Conservation (phyloP, 257 asterid genomes). For the Lithospermum erythrorhizon region DNA sequence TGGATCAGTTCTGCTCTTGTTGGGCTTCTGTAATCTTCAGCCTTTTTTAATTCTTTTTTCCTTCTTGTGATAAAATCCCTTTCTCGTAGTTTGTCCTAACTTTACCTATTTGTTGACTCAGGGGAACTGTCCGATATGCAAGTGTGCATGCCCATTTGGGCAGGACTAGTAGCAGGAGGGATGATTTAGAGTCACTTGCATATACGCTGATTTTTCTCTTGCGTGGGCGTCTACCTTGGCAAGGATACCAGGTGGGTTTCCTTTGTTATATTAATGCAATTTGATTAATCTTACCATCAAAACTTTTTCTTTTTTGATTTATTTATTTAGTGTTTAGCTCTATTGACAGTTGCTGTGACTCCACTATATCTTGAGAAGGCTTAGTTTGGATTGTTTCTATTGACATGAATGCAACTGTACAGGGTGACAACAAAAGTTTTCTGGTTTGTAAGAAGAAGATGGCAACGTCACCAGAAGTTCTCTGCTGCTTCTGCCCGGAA, state of each 20-base stretch:
- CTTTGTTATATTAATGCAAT: neutral
- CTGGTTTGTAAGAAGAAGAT: conserved; percentile 85
- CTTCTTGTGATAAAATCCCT: conserved; percentile 1
- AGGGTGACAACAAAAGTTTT: conserved; percentile 87
- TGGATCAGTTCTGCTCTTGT: too few species aligned
- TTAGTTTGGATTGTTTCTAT: neutral
- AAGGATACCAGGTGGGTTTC: conserved; percentile 47
- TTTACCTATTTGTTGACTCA: conserved; percentile 13
- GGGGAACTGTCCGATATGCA: conserved; percentile 74
- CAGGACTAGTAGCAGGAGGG: conserved; percentile 66
- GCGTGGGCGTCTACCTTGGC: conserved; percentile 67
- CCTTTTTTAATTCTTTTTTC: neutral
- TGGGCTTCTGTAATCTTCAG: conserved; percentile 2
- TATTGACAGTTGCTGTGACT: neutral
- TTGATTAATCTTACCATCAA: neutral
- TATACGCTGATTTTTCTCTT: conserved; percentile 61
- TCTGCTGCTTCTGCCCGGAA: conserved; percentile 63
- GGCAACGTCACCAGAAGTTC: conserved; percentile 63
- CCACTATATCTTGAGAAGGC: neutral
- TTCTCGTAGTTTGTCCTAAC: neutral
- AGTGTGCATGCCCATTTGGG: conserved; percentile 74
- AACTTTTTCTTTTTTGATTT: neutral
- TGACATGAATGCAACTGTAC: conserved; percentile 11
- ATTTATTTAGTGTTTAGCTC: too few species aligned
- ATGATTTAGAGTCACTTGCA: conserved; percentile 72